Evolutionary conservation across 2,329 filamentous ascomycete species (phyloP), one percentile per base, ranked within the genome.

Genomic region (Cercospora brassicicola): DNA sequence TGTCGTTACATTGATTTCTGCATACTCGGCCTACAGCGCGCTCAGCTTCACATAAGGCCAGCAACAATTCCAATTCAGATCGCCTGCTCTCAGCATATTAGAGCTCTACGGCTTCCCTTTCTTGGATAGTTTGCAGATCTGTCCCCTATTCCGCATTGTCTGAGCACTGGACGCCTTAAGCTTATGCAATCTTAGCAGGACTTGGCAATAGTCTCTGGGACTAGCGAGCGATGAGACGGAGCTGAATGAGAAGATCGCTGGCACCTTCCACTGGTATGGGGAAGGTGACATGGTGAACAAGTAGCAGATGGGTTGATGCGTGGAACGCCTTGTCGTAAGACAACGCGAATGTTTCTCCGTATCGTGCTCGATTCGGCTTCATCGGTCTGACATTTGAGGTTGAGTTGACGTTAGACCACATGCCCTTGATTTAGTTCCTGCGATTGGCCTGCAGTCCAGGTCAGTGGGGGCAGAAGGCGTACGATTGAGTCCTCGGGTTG

Each of bases 151-250:
- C 20, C 28, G 20, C 51, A 5, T 10, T 13, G 9, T 30, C 51
- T 61, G 51, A 30, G 51, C 51, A 30, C 51, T 13, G 51, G 23
- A 56, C 51, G 51, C 55, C 65, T 69, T 6, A 51, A 59, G 20
- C 67, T 64, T 28, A 20, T 48, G 42, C 42, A 1, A 5, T 48
- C 42, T 9, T 48, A 20, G 42, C 42, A 48, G 42, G 9, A 11
- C 42, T 48, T 48, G 42, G 42, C 42, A 48, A 10, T 11, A 18
- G 8, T 18, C 42, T 48, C 10, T 11, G 8, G 42, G 8, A 48
- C 42, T 48, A 20, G 20, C 1, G 8, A 20, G n/a, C 10, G n/a
- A 48, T 11, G 0, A 9, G n/a, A 11, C 42, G 42, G 3, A 11
- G 42, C 42, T 48, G 18, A 9, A 15, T 48, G 7, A 3, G 10